These are phyloP conservation scores for Cephaloascus albidus DNA, from an alignment of 805 yeast species.

Conservation along the genomic window DNA sequence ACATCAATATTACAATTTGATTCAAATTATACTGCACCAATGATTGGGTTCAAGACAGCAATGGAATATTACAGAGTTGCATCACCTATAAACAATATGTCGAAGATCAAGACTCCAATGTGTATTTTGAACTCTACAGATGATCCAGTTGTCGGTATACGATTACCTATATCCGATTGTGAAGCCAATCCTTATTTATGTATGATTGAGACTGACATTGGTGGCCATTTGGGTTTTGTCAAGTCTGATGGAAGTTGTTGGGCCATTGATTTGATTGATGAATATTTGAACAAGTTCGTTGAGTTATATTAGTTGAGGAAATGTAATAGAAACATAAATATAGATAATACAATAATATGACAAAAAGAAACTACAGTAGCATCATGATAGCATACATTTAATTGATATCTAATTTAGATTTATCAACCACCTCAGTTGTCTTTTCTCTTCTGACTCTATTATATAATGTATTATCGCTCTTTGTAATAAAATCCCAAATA, in stretches of 20 bases:
- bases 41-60: constrained; percentile 57
- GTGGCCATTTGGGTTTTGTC: constrained; percentile 85
- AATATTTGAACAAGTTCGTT: constrained; percentile 12
- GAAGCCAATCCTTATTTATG: constrained; percentile 48
- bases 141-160: constrained; percentile 62
- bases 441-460: constrained; percentile 68
- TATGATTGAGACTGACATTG: constrained; percentile 51
- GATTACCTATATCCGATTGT: constrained; percentile 44
- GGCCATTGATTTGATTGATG: constrained; percentile 33
- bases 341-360: too few relatives aligned
- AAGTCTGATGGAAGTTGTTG: constrained; percentile 53
- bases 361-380: too few relatives aligned
- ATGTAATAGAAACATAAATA: constrained; percentile 5
- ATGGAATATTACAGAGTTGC: constrained; percentile 57
- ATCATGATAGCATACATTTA: too few relatives aligned
- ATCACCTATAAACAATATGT: constrained; percentile 44
- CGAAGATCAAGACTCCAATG: constrained; percentile 50
- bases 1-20: constrained; percentile 50
- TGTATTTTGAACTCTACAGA: constrained; percentile 57
- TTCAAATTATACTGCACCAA: constrained; percentile 49
- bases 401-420: constrained; percentile 6
- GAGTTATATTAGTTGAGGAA: background rate
- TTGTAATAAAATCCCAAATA: constrained; percentile 59
- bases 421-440: constrained; percentile 23
- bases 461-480: constrained; percentile 62